These are phyloP conservation scores for Globisporangium recalcitrans DNA, from an alignment of 352 stramenopile species.

Conservation along the genomic window DNA sequence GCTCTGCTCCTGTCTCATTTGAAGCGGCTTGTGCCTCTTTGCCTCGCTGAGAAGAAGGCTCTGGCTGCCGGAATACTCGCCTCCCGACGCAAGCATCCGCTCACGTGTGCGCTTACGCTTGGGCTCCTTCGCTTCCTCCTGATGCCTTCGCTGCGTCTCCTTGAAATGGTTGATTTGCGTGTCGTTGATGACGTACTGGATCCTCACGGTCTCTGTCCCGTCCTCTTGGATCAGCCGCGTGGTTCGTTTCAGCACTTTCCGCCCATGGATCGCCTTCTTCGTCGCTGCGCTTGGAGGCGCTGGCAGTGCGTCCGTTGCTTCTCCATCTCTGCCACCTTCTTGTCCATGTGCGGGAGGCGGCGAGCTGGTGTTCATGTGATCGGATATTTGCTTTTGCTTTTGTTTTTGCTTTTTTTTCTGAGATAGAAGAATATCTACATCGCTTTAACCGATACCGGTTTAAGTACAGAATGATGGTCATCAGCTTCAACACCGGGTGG, in stretches of 20 bases:
- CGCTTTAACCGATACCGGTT: no score
- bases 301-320: background rate
- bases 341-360: background rate
- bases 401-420: no score
- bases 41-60: background rate
- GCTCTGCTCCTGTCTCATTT: background rate
- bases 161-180: background rate
- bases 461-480: no score
- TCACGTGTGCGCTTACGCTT: background rate
- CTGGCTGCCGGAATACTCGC: background rate
- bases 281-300: background rate
- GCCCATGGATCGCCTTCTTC: background rate
- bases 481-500: no score
- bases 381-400: no score
- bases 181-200: background rate
- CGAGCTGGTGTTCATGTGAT: background rate
- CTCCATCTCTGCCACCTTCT: background rate
- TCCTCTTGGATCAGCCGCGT: background rate
- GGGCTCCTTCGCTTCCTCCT: background rate
- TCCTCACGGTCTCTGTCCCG: background rate
- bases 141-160: background rate
- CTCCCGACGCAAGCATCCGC: no score
- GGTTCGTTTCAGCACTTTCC: slow-evolving; percentile 1
- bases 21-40: background rate
- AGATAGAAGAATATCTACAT: no score